Evolutionary conservation across 495 filamentous ascomycete species (phyloP), one percentile per base, ranked within the genome.

Genomic region (Cercophora sp.): DNA sequence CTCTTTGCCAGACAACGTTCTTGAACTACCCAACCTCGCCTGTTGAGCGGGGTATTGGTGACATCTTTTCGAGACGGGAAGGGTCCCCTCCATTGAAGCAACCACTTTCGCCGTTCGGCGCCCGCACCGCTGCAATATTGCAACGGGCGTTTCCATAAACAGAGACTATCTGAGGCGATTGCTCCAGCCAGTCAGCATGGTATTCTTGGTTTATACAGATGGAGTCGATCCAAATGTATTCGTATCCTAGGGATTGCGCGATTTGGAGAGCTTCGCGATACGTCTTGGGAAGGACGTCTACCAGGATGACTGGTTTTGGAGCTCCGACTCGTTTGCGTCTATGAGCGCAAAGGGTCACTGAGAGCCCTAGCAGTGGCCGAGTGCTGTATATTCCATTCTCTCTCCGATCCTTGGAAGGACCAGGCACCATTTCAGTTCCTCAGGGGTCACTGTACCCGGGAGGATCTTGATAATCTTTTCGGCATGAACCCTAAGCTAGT

Each of bases 191-290:
- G 23, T 57, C 55, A 8, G 4, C 19, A 5, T 27, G 15, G 32
- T 47, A 22, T 16, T 44, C 42, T 24, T 57, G 55, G 37, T 52
- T 57, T 39, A 57, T 68, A 60, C 66, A 70, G 4, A 70, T 43
- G 16, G 54, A 55, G 48, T 67, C 67, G 13, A 69, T 63, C 68
- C 68, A 71, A 11, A 69, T 42, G 41, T 66, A 71, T 10, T 44
- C 53, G 13, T 58, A 23, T 9, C 59, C 59, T 0, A 67, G 55
- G 1, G 29, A 9, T 2, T 43, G 51, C n/a, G 58, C 49, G 2
- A 66, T 45, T 9, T 55, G 20, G n/a, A 64, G 57, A 2, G 58
- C 60, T 24, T 64, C 8, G 10, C 24, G 26, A 31, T 39, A 39
- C 8, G 36, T 39, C 16, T 39, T 39, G 8, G 36, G 36, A 8